These are phyloP conservation scores for Saccharum hybrid DNA, from an alignment of 202 grass and related monocot species.

Conservation along the genomic window DNA sequence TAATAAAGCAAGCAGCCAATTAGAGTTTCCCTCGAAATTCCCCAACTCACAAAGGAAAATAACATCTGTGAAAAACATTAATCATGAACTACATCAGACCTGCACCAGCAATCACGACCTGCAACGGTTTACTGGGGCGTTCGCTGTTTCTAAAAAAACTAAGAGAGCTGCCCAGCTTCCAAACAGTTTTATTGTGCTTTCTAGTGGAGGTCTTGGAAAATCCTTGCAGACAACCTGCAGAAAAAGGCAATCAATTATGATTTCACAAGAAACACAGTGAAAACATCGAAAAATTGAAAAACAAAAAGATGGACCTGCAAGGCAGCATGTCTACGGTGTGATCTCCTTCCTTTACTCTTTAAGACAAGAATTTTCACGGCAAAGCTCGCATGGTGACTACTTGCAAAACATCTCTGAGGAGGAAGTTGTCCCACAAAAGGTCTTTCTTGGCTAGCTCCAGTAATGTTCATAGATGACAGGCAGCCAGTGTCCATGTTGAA, in stretches of 20 bases:
- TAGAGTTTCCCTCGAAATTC: conserved; percentile 4
- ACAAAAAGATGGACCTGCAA: conserved; percentile 51
- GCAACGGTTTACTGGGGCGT: conserved; percentile 69
- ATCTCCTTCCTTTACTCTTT: conserved; percentile 49
- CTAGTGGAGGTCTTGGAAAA: conserved; percentile 77
- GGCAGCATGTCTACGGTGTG: conserved; percentile 40
- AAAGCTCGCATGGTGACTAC: conserved; percentile 32
- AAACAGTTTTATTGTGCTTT: conserved; percentile 75
- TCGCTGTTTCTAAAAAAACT: conserved; percentile 62
- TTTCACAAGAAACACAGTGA: conserved; percentile 7
- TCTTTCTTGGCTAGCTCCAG: conserved; percentile 52
- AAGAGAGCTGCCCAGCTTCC: conserved; percentile 90
- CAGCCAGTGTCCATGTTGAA: conserved; percentile 66
- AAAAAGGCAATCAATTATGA: conserved; percentile 29
- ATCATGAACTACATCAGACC: conserved; percentile 55
- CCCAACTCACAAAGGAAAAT: not conserved
- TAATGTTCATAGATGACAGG: conserved; percentile 64
- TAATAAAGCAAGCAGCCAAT: conserved; percentile 27
- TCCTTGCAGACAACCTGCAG: conserved; percentile 79
- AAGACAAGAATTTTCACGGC: conserved; percentile 38
- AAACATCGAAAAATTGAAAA: not conserved
- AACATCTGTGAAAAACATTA: conserved; percentile 26
- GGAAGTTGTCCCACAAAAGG: conserved; percentile 38
- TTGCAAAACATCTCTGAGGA: conserved; percentile 53
- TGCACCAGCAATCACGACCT: conserved; percentile 89